These are phyloP conservation scores for Cruciata laevipes DNA, from an alignment of 257 asterid species.

Conservation along the genomic window DNA sequence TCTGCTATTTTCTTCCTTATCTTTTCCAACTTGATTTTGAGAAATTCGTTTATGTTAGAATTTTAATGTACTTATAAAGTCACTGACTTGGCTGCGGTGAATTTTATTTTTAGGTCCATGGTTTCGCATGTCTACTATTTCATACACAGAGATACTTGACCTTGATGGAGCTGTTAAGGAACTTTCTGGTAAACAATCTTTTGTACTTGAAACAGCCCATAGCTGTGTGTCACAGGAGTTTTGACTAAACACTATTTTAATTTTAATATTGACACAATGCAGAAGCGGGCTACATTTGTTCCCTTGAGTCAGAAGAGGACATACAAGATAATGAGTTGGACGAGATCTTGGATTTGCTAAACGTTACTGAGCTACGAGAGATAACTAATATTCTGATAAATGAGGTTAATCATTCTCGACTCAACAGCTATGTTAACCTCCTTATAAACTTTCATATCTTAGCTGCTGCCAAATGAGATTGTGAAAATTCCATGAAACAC, in stretches of 20 bases:
- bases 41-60: neutral
- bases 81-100: neutral
- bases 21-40: neutral
- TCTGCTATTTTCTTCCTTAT: neutral
- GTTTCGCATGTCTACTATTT: constrained; percentile 73
- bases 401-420: constrained; percentile 5
- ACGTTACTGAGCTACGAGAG: constrained; percentile 65
- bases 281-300: constrained; percentile 62
- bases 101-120: constrained; percentile 68
- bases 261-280: constrained; percentile 13
- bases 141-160: constrained; percentile 75
- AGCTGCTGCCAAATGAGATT: neutral
- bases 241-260: neutral
- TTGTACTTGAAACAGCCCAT: neutral
- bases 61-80: neutral
- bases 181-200: constrained; percentile 51
- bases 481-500: neutral
- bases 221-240: constrained; percentile 9
- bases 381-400: constrained; percentile 18
- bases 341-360: constrained; percentile 58
- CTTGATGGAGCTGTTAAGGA: constrained; percentile 52
- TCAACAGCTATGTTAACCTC: neutral
- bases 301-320: constrained; percentile 35
- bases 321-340: constrained; percentile 40
- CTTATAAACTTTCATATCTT: neutral